Evolutionary conservation across 2,329 filamentous ascomycete genomes (phyloP), one percentile per base, ranked within the genome.

Genomic region (Helicocarpus griseus): DNA sequence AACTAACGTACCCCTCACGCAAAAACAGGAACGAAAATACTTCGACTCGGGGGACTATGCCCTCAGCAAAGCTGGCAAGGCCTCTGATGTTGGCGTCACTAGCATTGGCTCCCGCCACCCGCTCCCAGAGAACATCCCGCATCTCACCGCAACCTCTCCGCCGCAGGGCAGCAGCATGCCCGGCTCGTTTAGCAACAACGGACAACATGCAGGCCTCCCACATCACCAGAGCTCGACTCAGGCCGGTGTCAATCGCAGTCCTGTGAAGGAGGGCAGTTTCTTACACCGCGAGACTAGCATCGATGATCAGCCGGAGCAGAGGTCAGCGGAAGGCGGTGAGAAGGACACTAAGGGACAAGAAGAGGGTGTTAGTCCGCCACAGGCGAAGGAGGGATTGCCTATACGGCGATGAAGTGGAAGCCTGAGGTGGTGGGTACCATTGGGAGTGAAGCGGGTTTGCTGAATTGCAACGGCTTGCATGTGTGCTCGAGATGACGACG

Each of bases 31-130:
- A 71, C 90, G 93, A 77, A 98, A 95, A 76, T 96, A 95, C 76
- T 96, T 96, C 72, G 89, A 96, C 76, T 93, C 87, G 54, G 90
- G 89, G 65, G 89, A 96, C 75, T 96, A 95, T 65, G 90, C 90
- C 65, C 87, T 95, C 74, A 91, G 87, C 71, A 95, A 96, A 77
- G 93, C 93, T 54, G 93, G 93, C 72, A 97, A 97, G 76, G 89
- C 89, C 69, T 87, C 90, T 65, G 87, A 93, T 66, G 86, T 93
- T 64, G 91, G 94, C 66, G 88, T 95, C 54, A 95, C 91, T 66
- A 86, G 86, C 64, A 88, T 98, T 65, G 93, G 93, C 64, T 90
- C 88, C 64, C 86, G 95, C 73, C 93, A 98, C 71, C 93, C 93
- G 50, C 85, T 90, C 48, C 89, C 90, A 59, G 89, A 95, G 73